phyloP scores from a whole-genome alignment of 345 rosid species.

The Hibiscus mutabilis region DNA sequence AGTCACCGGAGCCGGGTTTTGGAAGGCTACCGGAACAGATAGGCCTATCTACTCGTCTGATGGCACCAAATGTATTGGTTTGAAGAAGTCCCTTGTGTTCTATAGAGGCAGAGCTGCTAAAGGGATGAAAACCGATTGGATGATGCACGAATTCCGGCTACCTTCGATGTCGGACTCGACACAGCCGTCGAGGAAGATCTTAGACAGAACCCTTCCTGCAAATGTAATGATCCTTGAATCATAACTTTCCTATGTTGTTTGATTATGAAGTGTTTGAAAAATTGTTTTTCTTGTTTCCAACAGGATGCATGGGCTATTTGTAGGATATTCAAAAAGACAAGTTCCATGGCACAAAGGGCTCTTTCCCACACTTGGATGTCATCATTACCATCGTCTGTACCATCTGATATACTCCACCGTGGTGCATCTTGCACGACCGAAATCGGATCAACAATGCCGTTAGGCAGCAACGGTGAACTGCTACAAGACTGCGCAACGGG shows the following conservation, averaged over 20 bases:
- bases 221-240: conserved; percentile 30
- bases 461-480: conserved; percentile 21
- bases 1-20: conserved; percentile 89
- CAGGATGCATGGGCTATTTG: conserved; percentile 99
- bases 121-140: conserved; percentile 96
- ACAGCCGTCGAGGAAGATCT: conserved; percentile 40
- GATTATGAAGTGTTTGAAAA: not conserved
- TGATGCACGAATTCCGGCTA: conserved; percentile 95
- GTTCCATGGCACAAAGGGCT: conserved; percentile 62
- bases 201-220: conserved; percentile 55
- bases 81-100: conserved; percentile 91
- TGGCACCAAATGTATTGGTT: conserved; percentile 66
- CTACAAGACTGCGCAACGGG: conserved; percentile 25
- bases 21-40: conserved; percentile 98
- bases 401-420: conserved; percentile 25
- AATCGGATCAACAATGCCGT: conserved; percentile 30
- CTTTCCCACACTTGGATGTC: conserved; percentile 50
- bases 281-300: not conserved
- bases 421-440: conserved; percentile 45
- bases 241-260: not conserved
- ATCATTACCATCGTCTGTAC: conserved; percentile 23
- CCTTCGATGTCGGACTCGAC: conserved; percentile 57
- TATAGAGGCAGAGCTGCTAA: conserved; percentile 91
- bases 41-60: conserved; percentile 87
- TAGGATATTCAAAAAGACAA: conserved; percentile 86